Base-by-base conservation (phyloP, 768 basidiomycete species). In the Leccinum arenicola region DNA sequence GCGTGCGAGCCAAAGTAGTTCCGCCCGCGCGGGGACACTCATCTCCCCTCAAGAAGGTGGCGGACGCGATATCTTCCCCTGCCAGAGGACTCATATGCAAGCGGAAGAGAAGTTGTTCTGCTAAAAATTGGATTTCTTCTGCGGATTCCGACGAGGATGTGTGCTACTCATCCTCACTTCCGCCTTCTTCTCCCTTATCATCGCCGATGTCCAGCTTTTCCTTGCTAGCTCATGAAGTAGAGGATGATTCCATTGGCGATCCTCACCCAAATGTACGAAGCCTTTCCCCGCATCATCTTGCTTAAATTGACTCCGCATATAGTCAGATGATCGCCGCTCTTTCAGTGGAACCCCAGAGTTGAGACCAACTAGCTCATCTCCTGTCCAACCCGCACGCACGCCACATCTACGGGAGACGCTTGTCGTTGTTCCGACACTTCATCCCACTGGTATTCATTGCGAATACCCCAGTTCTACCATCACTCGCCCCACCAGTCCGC, bases 171-270 rank as follows among this genome's bases (percentile, higher is more conserved):
- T 71, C 73, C 19, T 38, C 68, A 45, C 69, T 70, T 53, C 66
- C 71, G 6, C 76, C 80, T 14, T 81, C 81, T 14, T 80, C 81
- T 2, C 80, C 80, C 21, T 73, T 76, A 6, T 64, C 76, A 29
- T 81, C 81, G 0, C 80, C 80, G 12, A 71, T 77, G 61, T 75
- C 77, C 23, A 63, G 65, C 36, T 68, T 74, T 38, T 69, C 74
- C 38, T 75, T 78, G 27, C 70, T 77, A 25, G 62, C 71, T 69
- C 61, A 67, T 36, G 65, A 65, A 14, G 52, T 23, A 4, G 61
- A 62, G 25, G 61, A 60, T 38, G 55, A 61, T 55, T 50, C 56
- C 15, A 17, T 47, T 27, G 31, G 48, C 23, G 57, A 69, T 60
- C 57, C 59, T 48, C 47, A 3, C 14, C 56, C 74, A 68, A 66